Percentiles rank a stretch among this genome's conserved stretches.
Conservation (phyloP, 1,284 basidiomycete genomes). For the Cryptococcus amylolentus region DNA sequence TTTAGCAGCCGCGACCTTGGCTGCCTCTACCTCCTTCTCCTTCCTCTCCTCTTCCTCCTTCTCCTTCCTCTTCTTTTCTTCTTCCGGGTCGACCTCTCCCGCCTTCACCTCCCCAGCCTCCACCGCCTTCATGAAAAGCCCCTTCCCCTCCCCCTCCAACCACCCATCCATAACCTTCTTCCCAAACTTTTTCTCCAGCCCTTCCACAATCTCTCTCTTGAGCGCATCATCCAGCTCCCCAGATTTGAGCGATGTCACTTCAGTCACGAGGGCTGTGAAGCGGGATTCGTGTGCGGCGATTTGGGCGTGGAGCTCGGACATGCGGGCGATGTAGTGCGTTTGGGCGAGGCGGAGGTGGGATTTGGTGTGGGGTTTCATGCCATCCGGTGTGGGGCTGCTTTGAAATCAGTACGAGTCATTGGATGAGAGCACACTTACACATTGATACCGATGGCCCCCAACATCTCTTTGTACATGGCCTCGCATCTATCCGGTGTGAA, state of each 20-base stretch:
- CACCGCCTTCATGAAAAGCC: slow-evolving; percentile 19
- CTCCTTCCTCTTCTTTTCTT: neutral
- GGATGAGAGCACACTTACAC: slow-evolving; percentile 53
- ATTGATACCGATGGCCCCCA: slow-evolving; percentile 65
- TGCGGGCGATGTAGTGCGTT: slow-evolving; percentile 64
- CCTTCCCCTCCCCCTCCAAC: slow-evolving; percentile 34
- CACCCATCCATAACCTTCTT: slow-evolving; percentile 39
- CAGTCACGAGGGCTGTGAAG: slow-evolving; percentile 57
- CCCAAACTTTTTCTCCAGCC: slow-evolving; percentile 39
- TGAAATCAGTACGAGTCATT: neutral
- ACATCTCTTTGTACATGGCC: slow-evolving; percentile 62
- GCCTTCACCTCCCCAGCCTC: slow-evolving; percentile 20
- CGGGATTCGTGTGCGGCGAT: slow-evolving; percentile 68
- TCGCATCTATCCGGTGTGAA: slow-evolving; percentile 68
- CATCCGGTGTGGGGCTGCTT: slow-evolving; percentile 41
- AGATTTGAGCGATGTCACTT: slow-evolving; percentile 62
- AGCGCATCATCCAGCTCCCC: slow-evolving; percentile 65
- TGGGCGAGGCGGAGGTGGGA: slow-evolving; percentile 66
- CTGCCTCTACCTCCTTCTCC: slow-evolving; percentile 4
- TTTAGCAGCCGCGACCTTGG: neutral
- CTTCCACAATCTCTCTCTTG: slow-evolving; percentile 48
- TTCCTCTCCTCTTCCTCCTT: slow-evolving; percentile 30
- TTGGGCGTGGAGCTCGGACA: slow-evolving; percentile 64
- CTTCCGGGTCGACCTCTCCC: slow-evolving; percentile 4
- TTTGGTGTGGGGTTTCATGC: slow-evolving; percentile 46